Percentiles rank a stretch among this genome's conserved stretches.
These are phyloP conservation scores for Phaffomyces opuntiae DNA, from an alignment of 805 yeast species.

Conservation along the genomic window DNA sequence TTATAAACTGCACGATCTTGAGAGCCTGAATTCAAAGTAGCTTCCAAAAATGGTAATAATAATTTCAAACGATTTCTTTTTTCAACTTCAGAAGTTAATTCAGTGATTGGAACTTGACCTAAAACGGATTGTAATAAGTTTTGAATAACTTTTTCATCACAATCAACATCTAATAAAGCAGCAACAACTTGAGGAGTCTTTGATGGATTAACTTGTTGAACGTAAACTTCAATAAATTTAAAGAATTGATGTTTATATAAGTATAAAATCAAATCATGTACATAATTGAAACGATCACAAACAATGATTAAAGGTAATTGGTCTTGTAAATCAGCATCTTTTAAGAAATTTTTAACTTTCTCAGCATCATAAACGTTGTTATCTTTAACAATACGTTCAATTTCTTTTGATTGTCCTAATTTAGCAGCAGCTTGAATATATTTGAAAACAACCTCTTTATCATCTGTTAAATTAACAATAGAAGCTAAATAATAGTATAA, in stretches of 20 bases:
- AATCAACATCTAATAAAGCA: conserved; percentile 92
- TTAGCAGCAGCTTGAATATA: conserved; percentile 92
- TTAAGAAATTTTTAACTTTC: conserved; percentile 93
- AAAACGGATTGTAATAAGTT: conserved; percentile 73
- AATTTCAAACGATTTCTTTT: conserved; percentile 91
- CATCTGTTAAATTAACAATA: conserved; percentile 88
- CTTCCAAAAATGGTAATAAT: conserved; percentile 87
- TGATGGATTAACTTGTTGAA: conserved; percentile 94
- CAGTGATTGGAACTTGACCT: conserved; percentile 90
- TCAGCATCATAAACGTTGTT: conserved; percentile 94
- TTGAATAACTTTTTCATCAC: conserved; percentile 86
- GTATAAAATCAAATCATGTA: conserved; percentile 89
- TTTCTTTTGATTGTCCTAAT: conserved; percentile 85
- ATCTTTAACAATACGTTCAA: conserved; percentile 92
- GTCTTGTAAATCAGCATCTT: conserved; percentile 88
- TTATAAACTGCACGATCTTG: conserved; percentile 89
- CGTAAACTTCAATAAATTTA: conserved; percentile 96
- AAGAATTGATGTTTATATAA: conserved; percentile 92
- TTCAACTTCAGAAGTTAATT: conserved; percentile 90
- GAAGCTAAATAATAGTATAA: conserved; percentile 89
- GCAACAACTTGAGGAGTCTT: conserved; percentile 96
- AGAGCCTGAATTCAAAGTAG: conserved; percentile 75
- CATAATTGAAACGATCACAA: conserved; percentile 85
- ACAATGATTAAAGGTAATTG: conserved; percentile 95
- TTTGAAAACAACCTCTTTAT: conserved; percentile 91